Base-by-base conservation (phyloP, 2,329 filamentous ascomycete genomes). In the Sporothrix brasiliensis region DNA sequence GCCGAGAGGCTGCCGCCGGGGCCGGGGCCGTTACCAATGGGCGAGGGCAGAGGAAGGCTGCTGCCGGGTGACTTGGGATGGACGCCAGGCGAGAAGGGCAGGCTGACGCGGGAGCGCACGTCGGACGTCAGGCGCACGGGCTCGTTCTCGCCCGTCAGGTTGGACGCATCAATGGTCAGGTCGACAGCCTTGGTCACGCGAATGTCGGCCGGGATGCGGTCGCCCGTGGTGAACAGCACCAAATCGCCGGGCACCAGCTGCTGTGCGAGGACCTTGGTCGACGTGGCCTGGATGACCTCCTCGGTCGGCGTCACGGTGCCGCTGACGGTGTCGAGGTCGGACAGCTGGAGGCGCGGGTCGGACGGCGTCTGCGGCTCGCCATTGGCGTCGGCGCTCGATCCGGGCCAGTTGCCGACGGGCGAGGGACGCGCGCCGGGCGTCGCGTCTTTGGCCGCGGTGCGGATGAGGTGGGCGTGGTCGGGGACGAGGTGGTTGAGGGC, bases 131-230 rank as follows among this genome's bases (percentile, higher is more conserved):
- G 92, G 61, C 88, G 85, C 6, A 98, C 92, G 4, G 95, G 94
- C 76, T 98, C 93, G 72, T 97, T 98, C 80, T 99, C 95, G 72
- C 95, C 95, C 0, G 95, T 99, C 71, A 99, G 82, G 77, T 99
- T 99, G 14, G 95, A 98, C 76, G 95, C 94, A 78, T 99, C 96
- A 74, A 99, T 97, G 54, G 93, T 92, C 67, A 99, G 83, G 78
- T 98, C 93, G 10, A 92, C 88, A 13, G 94, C 92, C 77, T 92
- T 91, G 9, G 93, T 98, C 68, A 99, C 97, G 58, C 95, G 91
- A 75, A 99, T 91, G 78, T 99, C 95, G 70, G 95, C 95, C 6
- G 95, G 95, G 75, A 99, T 96, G 68, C 96, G 92, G 80, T 99
- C 95, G 72, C 95, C 95, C 0, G 95, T 97, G 21, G 94, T 93